Base-by-base conservation (phyloP, 306 rosid species). In the Lathyrus aphaca region DNA sequence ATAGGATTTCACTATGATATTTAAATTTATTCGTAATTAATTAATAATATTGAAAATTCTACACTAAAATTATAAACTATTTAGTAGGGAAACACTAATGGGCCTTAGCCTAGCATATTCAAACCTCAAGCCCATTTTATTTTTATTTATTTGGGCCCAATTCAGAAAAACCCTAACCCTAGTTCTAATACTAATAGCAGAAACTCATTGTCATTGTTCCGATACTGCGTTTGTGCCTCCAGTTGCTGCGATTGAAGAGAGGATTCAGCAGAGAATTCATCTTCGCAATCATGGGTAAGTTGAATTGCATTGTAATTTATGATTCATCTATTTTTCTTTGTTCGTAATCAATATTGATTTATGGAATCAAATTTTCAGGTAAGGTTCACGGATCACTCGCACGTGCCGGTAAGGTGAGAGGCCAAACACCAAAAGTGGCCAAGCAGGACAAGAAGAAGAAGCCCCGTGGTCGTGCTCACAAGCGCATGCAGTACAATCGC, bases 381-480 rank as follows among this genome's bases (percentile, higher is more conserved):
- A 78, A 78, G 78, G 82, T 79, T 73, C 82, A 79, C 37, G 82
- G 82, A 17, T 79, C 82, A 15, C 71, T 79, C 1, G 82, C 82
- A 15, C 79, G 79, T 73, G 82, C 82, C 4, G 79, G 82, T 0
- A 79, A 79, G 54, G 82, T 79, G 23, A 79, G 82, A 11, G 82
- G 82, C 12, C 82, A 79, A 60, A 79, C 82, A 14, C 82, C 82
- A 0, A 79, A 79, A 15, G 79, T 79, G 16, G 82, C 82, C 0
- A 79, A 79, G 32, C 82, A 73, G 45, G 82, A 79, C 53, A 79
- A 79, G 66, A 79, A 79, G 75, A 79, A 79, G 79, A 73, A 79
- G 75, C 79, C 82, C 9, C 79, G 82, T 60, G 82, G 79, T 40
- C 82, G 82, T n/a, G 79, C 82, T 15, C 74, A 79, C 75, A 79